A percentile compares a stretch with the other conserved stretches of the same genome.
Evolutionary conservation across 108 stramenopile species (phyloP).

Genomic region (Epithemia pelagica): DNA sequence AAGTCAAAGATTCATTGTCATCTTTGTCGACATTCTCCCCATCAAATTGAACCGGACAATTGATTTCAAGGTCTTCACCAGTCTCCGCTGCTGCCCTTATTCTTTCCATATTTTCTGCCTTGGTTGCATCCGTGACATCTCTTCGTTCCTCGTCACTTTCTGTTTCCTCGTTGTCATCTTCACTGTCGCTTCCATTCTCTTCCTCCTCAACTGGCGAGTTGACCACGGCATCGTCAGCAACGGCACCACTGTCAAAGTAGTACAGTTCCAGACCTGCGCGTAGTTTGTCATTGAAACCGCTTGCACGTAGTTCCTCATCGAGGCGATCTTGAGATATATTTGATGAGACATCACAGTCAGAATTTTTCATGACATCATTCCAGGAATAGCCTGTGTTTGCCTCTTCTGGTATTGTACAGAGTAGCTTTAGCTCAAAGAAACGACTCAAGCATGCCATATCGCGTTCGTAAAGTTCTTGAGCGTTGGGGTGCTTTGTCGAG

Average conservation of each 20-base stretch:
- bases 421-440: slow-evolving; percentile 86
- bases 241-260: slow-evolving; percentile 44
- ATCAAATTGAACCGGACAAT: not conserved
- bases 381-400: slow-evolving; percentile 10
- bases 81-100: not conserved
- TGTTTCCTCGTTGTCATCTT: slow-evolving; percentile 42
- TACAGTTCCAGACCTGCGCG: slow-evolving; percentile 66
- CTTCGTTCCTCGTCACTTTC: slow-evolving; percentile 25
- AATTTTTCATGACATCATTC: slow-evolving; percentile 1
- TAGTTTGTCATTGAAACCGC: slow-evolving; percentile 66
- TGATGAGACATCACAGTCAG: not conserved
- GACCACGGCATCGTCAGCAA: slow-evolving; percentile 9
- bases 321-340: slow-evolving; percentile 29
- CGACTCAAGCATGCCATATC: slow-evolving; percentile 77
- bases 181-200: slow-evolving; percentile 15
- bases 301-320: slow-evolving; percentile 72
- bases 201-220: slow-evolving; percentile 25
- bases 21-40: not conserved
- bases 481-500: slow-evolving; percentile 94
- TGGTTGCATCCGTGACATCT: not conserved
- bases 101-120: not conserved
- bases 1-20: not conserved
- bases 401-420: slow-evolving; percentile 63
- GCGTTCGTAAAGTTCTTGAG: slow-evolving; percentile 89
- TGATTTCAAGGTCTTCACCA: not conserved